Conservation (phyloP, 257 asterid species). For the Petunia axillaris region DNA sequence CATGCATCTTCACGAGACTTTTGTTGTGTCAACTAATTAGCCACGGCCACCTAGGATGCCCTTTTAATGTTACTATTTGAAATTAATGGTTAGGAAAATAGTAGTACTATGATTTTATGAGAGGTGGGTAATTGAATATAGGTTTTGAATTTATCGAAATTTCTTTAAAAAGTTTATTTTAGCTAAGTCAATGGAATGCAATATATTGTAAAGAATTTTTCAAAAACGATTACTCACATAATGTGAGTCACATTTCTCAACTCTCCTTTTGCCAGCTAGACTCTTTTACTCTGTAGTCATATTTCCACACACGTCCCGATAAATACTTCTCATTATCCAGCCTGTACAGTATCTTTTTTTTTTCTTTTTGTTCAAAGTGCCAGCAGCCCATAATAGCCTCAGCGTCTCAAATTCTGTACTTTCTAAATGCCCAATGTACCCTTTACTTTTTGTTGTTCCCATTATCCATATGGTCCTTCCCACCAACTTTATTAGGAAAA, state of each 20-base stretch:
- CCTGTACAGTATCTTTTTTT: constrained; percentile 27
- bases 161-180: too few relatives aligned
- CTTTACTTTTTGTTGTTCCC: neutral
- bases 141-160: too few relatives aligned
- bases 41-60: constrained; percentile 29
- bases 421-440: constrained; percentile 22
- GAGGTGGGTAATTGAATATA: too few relatives aligned
- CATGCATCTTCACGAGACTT: constrained; percentile 34
- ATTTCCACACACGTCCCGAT: constrained; percentile 37
- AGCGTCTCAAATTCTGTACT: constrained; percentile 14
- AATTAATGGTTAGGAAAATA: too few relatives aligned
- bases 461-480: constrained; percentile 11
- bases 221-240: neutral
- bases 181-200: neutral
- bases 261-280: neutral
- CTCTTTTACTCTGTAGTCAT: constrained; percentile 27
- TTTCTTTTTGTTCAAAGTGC: neutral
- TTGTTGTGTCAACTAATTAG: constrained; percentile 13
- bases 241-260: constrained; percentile 30
- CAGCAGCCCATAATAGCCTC: constrained; percentile 2
- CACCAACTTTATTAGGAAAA: neutral
- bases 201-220: neutral
- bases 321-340: constrained; percentile 31
- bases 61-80: neutral
- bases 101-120: too few relatives aligned